Conservation (phyloP, 2,329 filamentous ascomycete species). For the Monilinia fructicola region DNA sequence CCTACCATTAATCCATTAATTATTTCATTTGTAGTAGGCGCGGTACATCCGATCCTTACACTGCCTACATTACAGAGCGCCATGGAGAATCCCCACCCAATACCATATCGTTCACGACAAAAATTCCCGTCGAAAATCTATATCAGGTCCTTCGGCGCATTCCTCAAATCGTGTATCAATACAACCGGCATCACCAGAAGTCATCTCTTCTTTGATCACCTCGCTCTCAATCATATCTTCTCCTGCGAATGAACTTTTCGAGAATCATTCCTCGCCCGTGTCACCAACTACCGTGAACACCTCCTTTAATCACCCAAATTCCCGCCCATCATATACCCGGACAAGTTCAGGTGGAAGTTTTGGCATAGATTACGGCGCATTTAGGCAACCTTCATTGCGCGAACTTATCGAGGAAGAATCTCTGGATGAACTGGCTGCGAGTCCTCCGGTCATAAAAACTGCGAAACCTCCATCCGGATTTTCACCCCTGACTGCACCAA, state of each 20-base stretch:
- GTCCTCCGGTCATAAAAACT: slow-evolving; percentile 74
- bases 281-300: slow-evolving; percentile 43
- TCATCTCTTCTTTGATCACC: slow-evolving; percentile 69
- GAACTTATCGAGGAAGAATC: slow-evolving; percentile 51
- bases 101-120: slow-evolving; percentile 36
- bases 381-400: slow-evolving; percentile 52
- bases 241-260: slow-evolving; percentile 69
- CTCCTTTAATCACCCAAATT: slow-evolving; percentile 30
- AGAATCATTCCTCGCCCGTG: slow-evolving; percentile 45
- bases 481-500: slow-evolving; percentile 67
- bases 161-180: slow-evolving; percentile 38
- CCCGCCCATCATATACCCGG: slow-evolving; percentile 25
- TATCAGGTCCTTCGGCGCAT: slow-evolving; percentile 36
- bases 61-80: slow-evolving; percentile 19
- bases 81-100: slow-evolving; percentile 38
- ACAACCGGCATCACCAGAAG: slow-evolving; percentile 54
- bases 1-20: slow-evolving; percentile 20
- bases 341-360: slow-evolving; percentile 48
- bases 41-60: slow-evolving; percentile 29
- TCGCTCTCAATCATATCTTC: slow-evolving; percentile 67
- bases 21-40: slow-evolving; percentile 18
- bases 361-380: slow-evolving; percentile 72
- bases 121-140: slow-evolving; percentile 37
- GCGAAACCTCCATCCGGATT: slow-evolving; percentile 77
- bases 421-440: slow-evolving; percentile 60